phyloP scores from a whole-genome alignment of 2,329 filamentous ascomycete species.

The Nannizzia gypsea region DNA sequence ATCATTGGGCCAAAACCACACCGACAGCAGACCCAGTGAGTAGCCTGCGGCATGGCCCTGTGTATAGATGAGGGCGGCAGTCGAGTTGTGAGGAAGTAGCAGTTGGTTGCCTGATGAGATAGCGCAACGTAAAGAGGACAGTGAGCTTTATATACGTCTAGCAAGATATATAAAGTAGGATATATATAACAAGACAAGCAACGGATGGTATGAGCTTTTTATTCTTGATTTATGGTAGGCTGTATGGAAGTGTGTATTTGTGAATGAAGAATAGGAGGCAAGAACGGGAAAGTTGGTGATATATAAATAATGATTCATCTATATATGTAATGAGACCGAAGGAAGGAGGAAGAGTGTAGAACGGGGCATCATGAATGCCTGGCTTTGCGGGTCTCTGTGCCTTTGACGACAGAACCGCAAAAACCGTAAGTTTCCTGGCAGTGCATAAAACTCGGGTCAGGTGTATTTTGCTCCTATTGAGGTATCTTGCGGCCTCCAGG shows the following conservation, averaged over 20 bases:
- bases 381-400: neutral
- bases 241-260: neutral
- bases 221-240: neutral
- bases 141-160: neutral
- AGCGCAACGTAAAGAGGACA: neutral
- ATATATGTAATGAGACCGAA: neutral
- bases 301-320: neutral
- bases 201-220: neutral
- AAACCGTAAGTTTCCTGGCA: neutral
- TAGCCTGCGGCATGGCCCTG: conserved; percentile 16
- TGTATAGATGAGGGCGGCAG: neutral
- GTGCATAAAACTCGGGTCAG: conserved; percentile 4
- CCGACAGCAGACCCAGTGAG: conserved; percentile 26
- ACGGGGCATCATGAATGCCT: neutral
- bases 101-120: neutral
- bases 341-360: neutral
- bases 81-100: neutral
- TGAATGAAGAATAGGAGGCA: neutral
- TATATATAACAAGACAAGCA: neutral
- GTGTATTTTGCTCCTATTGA: neutral
- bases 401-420: neutral
- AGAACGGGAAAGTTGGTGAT: neutral
- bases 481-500: neutral
- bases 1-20: conserved; percentile 26
- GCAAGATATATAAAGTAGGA: neutral